Conservation (phyloP, 108 stramenopile genomes). For the Fragilaria radians region DNA sequence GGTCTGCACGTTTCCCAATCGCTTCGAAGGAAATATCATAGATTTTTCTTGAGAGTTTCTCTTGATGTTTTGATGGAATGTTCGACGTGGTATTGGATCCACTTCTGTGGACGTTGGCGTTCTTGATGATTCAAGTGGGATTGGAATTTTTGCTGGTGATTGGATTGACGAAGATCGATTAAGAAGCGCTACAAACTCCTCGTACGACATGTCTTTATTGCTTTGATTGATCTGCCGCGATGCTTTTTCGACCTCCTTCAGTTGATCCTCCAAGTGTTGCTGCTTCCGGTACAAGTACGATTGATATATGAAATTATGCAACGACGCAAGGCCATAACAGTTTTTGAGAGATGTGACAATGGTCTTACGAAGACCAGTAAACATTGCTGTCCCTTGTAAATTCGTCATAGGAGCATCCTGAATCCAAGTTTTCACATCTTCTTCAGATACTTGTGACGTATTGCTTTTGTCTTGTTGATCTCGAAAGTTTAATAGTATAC, state of each 20-base stretch:
- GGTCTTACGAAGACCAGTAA: background rate
- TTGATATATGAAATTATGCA: constrained; percentile 53
- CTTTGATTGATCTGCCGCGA: background rate
- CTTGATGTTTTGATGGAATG: background rate
- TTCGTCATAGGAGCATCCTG: background rate
- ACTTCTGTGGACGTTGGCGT: background rate
- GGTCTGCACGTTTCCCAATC: constrained; percentile 14
- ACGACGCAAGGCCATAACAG: constrained; percentile 33
- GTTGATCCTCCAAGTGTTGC: constrained; percentile 15
- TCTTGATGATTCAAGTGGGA: background rate
- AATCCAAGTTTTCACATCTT: background rate
- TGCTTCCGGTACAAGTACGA: constrained; percentile 30
- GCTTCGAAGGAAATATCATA: background rate
- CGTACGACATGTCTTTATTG: background rate
- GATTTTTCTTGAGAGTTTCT: background rate
- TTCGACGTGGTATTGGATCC: background rate
- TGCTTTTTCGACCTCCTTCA: constrained; percentile 13
- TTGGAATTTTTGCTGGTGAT: background rate
- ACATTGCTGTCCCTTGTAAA: background rate
- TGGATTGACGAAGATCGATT: too few relatives aligned
- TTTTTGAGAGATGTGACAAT: constrained; percentile 19
- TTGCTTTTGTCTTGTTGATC: constrained; percentile 1
- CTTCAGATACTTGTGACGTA: background rate
- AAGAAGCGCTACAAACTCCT: background rate
- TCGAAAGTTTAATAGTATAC: constrained; percentile 35